These are phyloP conservation scores for Oryza brachyantha DNA, from an alignment of 176 grass and related monocot genomes.

Conservation along the genomic window DNA sequence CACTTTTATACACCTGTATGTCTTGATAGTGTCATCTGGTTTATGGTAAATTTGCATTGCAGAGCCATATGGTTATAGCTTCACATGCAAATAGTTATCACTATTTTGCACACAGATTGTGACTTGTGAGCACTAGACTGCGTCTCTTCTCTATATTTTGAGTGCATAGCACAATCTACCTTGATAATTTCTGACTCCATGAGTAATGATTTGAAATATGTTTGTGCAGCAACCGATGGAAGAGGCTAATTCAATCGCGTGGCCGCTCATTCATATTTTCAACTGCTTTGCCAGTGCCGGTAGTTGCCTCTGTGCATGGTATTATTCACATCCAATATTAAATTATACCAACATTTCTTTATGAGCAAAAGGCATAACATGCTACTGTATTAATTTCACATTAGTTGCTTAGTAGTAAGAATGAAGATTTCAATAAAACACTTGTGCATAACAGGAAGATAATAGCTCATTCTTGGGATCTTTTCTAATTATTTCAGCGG, in stretches of 20 bases:
- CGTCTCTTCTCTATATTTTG: not conserved
- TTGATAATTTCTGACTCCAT: not conserved
- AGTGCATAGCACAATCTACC: not conserved
- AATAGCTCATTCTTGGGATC: not conserved
- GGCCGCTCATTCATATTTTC: conserved; percentile 96
- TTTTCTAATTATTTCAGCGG: conserved; percentile 54
- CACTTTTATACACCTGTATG: not conserved
- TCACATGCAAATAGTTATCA: not conserved
- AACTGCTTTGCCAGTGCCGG: conserved; percentile 77
- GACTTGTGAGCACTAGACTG: not conserved
- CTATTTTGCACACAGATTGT: not conserved
- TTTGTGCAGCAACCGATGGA: conserved; percentile 83
- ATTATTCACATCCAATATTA: conserved; percentile 32
- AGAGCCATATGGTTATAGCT: not conserved
- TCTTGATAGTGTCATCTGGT: not conserved
- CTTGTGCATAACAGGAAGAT: not conserved
- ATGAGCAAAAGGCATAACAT: not conserved
- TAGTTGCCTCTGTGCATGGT: conserved; percentile 79
- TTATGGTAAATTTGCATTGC: not conserved
- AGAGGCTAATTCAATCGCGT: conserved; percentile 78
- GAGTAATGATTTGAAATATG: conserved; percentile 24
- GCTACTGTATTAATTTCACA: not conserved
- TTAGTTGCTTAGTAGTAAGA: conserved; percentile 17
- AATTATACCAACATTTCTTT: not conserved
- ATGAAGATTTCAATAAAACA: conserved; percentile 1